These are phyloP conservation scores for Salisapilia sapeloensis DNA, from an alignment of 352 stramenopile species.

Conservation along the genomic window DNA sequence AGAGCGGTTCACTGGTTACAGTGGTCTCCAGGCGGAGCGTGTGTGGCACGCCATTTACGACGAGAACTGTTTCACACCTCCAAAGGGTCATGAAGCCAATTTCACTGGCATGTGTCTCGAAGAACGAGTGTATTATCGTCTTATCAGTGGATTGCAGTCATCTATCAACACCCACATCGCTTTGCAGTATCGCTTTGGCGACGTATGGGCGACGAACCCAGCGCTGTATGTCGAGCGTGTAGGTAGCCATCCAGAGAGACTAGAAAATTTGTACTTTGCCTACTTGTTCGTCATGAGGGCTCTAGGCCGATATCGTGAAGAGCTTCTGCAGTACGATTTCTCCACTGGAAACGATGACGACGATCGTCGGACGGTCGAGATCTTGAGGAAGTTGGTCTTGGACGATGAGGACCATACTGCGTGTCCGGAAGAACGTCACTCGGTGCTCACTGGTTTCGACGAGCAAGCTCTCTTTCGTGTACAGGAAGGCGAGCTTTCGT, in stretches of 20 bases:
- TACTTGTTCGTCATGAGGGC: constrained; percentile 96
- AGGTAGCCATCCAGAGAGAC: constrained; percentile 82
- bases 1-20: constrained; percentile 97
- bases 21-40: constrained; percentile 78
- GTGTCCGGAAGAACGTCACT: constrained; percentile 36
- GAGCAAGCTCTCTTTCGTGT: constrained; percentile 80
- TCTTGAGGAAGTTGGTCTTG: constrained; percentile 49
- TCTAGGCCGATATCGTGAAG: constrained; percentile 83
- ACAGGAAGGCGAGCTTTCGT: constrained; percentile 22
- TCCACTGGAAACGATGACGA: constrained; percentile 85
- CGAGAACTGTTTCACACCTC: constrained; percentile 91
- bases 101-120: constrained; percentile 78
- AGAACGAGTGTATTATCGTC: constrained; percentile 92
- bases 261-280: constrained; percentile 97
- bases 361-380: constrained; percentile 46
- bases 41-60: constrained; percentile 97
- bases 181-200: constrained; percentile 63
- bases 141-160: constrained; percentile 92
- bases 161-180: constrained; percentile 92
- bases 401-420: constrained; percentile 27
- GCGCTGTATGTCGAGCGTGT: constrained; percentile 81
- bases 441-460: constrained; percentile 73
- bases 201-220: constrained; percentile 53
- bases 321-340: constrained; percentile 92
- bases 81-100: constrained; percentile 23